Evolutionary conservation across 2,329 filamentous ascomycete species (phyloP).

Genomic region (Clonostachys chloroleuca): DNA sequence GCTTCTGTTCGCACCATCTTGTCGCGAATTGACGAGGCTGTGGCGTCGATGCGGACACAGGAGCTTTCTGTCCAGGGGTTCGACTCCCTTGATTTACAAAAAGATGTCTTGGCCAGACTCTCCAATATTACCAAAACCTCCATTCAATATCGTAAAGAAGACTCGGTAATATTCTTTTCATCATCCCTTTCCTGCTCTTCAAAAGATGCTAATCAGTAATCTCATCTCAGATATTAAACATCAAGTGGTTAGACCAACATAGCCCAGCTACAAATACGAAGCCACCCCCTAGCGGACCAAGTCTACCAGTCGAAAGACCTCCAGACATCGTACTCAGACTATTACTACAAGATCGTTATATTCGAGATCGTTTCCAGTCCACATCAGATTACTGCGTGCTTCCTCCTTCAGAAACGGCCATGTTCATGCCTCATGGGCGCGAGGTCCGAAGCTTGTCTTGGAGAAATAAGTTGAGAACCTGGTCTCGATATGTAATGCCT

Average conservation of each 20-base stretch:
- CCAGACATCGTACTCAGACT: neutral
- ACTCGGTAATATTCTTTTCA: constrained; percentile 11
- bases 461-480: constrained; percentile 23
- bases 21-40: constrained; percentile 23
- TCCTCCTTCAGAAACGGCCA: constrained; percentile 8
- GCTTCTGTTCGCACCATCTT: constrained; percentile 21
- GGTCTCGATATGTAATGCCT: constrained; percentile 18
- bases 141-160: constrained; percentile 10
- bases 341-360: neutral
- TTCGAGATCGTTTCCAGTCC: too few relatives aligned
- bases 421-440: constrained; percentile 6
- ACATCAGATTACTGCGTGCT: too few relatives aligned
- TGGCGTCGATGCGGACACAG: constrained; percentile 15
- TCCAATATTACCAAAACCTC: constrained; percentile 23
- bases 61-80: constrained; percentile 14
- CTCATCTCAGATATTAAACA: too few relatives aligned
- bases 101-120: constrained; percentile 18
- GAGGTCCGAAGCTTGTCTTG: constrained; percentile 24
- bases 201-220: too few relatives aligned
- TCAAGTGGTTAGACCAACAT: too few relatives aligned
- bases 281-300: too few relatives aligned
- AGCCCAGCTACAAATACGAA: too few relatives aligned
- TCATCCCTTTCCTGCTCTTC: too few relatives aligned
- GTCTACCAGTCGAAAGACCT: neutral
- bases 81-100: constrained; percentile 8